These are phyloP conservation scores for Saccharomycopsis hybrid DNA, from an alignment of 1,139 yeast genomes.

Conservation along the genomic window DNA sequence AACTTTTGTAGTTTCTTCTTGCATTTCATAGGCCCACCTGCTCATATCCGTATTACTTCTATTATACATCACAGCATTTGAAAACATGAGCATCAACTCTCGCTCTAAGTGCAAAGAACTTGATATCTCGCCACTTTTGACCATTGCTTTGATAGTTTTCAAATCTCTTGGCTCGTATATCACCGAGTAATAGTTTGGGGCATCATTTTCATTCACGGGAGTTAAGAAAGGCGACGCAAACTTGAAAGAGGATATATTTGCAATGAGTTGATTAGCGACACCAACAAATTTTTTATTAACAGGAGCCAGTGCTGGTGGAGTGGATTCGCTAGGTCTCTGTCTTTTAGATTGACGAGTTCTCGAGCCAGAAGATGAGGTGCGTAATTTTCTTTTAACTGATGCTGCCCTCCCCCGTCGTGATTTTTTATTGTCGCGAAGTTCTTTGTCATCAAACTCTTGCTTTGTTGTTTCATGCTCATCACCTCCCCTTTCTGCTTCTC, in stretches of 20 bases:
- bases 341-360: conserved; percentile 2
- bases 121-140: conserved; percentile 54
- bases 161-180: conserved; percentile 63
- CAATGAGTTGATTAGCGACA: conserved; percentile 51
- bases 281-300: conserved; percentile 44
- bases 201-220: conserved; percentile 62
- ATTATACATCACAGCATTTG: conserved; percentile 80
- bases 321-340: neutral
- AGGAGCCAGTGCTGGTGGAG: conserved; percentile 22
- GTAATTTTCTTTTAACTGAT: neutral
- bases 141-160: conserved; percentile 50
- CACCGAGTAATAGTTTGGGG: conserved; percentile 60
- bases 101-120: conserved; percentile 49
- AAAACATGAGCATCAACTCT: conserved; percentile 70
- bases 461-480: conserved; percentile 8
- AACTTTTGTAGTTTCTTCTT: conserved; percentile 45
- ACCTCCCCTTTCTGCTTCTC: conserved; percentile 15
- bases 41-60: conserved; percentile 58
- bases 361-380: conserved; percentile 4
- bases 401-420: conserved; percentile 9
- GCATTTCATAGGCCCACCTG: conserved; percentile 62
- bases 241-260: conserved; percentile 62
- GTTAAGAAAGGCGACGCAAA: conserved; percentile 69
- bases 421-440: conserved; percentile 3
- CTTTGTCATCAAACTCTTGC: conserved; percentile 5